phyloP scores from a whole-genome alignment of 2,329 filamentous ascomycete species.

The Lachnellula suecica region DNA sequence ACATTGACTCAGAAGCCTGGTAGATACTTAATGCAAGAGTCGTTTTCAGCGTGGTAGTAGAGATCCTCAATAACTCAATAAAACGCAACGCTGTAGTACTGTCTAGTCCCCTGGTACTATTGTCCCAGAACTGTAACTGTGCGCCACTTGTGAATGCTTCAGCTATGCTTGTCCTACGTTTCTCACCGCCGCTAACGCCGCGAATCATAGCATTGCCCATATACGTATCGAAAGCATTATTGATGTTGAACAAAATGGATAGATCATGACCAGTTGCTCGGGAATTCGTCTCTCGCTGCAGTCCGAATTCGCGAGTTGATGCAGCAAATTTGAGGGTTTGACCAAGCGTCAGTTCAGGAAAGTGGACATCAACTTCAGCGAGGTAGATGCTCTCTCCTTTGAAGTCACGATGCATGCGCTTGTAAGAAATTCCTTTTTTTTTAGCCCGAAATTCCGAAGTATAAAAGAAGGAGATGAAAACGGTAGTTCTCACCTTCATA shows the following conservation, averaged over 20 bases:
- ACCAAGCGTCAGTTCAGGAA: slow-evolving; percentile 73
- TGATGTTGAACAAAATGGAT: too few species aligned
- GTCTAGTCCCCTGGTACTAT: slow-evolving; percentile 73
- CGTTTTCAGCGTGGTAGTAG: slow-evolving; percentile 62
- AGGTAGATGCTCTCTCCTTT: slow-evolving; percentile 71
- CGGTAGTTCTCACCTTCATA: too few species aligned
- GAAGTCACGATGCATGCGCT: slow-evolving; percentile 57
- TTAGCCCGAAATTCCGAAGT: too few species aligned
- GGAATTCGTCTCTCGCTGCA: slow-evolving; percentile 57
- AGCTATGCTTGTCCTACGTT: slow-evolving; percentile 79
- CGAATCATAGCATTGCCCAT: slow-evolving; percentile 74
- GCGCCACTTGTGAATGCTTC: too few species aligned
- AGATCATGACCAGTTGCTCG: too few species aligned
- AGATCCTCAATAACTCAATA: slow-evolving; percentile 61
- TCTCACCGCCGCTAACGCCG: slow-evolving; percentile 69
- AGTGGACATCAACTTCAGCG: slow-evolving; percentile 74
- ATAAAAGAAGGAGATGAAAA: too few species aligned
- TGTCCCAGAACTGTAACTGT: slow-evolving; percentile 74
- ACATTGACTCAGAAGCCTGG: slow-evolving; percentile 68
- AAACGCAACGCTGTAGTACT: slow-evolving; percentile 73
- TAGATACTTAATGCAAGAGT: slow-evolving; percentile 69
- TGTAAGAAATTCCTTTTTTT: slow-evolving; percentile 46
- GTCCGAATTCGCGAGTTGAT: slow-evolving; percentile 63
- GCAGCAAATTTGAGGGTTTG: slow-evolving; percentile 74
- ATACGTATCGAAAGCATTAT: slow-evolving; percentile 70